Evolutionary conservation across 139 green algal species (phyloP).

Genomic region (Mesotaenium endlicherianum): DNA sequence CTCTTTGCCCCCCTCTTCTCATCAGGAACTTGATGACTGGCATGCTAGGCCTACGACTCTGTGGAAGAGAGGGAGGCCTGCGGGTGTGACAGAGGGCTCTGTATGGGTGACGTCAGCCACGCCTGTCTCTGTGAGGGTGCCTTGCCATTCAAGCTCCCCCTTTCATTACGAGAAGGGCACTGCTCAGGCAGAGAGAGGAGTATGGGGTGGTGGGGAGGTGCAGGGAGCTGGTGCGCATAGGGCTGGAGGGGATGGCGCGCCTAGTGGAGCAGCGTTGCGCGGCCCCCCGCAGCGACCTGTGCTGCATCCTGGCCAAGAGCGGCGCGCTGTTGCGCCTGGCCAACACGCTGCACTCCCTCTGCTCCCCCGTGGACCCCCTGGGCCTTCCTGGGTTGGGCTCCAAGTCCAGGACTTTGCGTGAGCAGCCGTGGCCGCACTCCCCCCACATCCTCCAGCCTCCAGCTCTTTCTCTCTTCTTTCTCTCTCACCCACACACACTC

Average conservation of each 20-base stretch:
- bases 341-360: slow-evolving; percentile 11
- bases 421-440: not conserved
- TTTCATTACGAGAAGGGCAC: not conserved
- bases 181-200: too few relatives aligned
- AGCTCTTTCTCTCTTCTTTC: not conserved
- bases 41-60: not conserved
- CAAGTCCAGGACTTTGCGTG: not conserved
- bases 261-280: slow-evolving; percentile 59
- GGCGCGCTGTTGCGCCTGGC: slow-evolving; percentile 62
- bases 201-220: not conserved
- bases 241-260: slow-evolving; percentile 56
- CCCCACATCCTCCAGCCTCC: not conserved
- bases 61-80: too few relatives aligned
- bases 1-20: not conserved
- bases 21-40: not conserved
- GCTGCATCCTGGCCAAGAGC: slow-evolving; percentile 64
- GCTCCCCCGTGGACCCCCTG: not conserved
- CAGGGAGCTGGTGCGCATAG: slow-evolving; percentile 48
- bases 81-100: not conserved
- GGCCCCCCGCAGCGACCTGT: slow-evolving; percentile 64
- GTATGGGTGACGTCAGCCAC: not conserved
- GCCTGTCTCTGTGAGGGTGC: too few relatives aligned
- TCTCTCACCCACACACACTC: too few relatives aligned
- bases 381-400: not conserved
- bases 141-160: not conserved